These are phyloP conservation scores for Boletus pseudo-olivaceus DNA, from an alignment of 768 basidiomycete species.

Conservation along the genomic window DNA sequence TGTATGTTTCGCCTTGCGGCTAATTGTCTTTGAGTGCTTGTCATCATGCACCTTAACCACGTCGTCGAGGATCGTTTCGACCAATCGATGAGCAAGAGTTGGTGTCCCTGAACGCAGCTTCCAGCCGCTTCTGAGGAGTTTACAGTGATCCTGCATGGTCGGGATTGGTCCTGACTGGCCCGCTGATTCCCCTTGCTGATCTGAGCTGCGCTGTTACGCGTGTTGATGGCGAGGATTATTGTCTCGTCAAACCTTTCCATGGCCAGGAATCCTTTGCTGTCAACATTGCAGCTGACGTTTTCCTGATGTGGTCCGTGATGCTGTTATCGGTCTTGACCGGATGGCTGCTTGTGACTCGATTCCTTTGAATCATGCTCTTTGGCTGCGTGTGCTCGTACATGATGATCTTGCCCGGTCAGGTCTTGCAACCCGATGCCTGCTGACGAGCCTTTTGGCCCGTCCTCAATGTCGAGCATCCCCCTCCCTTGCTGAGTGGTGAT, in stretches of 20 bases:
- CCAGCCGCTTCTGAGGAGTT: background rate
- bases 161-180: too few species aligned
- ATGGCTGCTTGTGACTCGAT: background rate
- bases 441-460: background rate
- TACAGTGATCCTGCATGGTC: too few species aligned
- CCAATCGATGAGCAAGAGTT: background rate
- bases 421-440: background rate
- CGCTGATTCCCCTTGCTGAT: too few species aligned
- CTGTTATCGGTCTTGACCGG: background rate
- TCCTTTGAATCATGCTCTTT: background rate
- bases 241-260: background rate
- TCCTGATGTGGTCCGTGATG: background rate
- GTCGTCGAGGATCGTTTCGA: background rate
- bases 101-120: background rate
- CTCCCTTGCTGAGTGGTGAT: background rate
- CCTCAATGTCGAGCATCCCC: background rate
- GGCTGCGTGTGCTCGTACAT: background rate
- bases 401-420: background rate
- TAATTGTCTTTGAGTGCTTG: background rate
- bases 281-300: background rate
- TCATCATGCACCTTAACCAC: background rate
- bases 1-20: background rate
- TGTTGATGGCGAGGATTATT: background rate
- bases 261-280: background rate
- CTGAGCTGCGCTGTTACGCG: background rate